Conservation (phyloP, 805 yeast genomes). For the Metschnikowia gelsemii region DNA sequence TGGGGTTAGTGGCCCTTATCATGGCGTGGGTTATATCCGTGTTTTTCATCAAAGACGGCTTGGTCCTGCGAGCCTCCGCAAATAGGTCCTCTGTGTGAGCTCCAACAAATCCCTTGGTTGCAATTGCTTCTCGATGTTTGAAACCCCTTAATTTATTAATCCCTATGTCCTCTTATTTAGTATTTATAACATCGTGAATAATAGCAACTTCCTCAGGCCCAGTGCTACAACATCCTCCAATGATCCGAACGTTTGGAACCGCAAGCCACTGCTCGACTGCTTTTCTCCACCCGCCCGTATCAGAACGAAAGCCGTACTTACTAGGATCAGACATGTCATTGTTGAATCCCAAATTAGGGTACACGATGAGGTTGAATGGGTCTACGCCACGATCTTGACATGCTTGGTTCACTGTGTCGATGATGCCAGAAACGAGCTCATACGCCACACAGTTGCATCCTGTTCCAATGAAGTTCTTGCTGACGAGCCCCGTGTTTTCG, state of each 20-base stretch:
- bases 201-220: slow-evolving; percentile 45
- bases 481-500: slow-evolving; percentile 12
- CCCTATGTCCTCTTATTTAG: slow-evolving; percentile 2
- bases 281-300: slow-evolving; percentile 35
- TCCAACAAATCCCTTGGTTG: not conserved
- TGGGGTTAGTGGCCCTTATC: slow-evolving; percentile 71
- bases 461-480: slow-evolving; percentile 42
- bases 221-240: slow-evolving; percentile 80
- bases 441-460: slow-evolving; percentile 72
- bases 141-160: slow-evolving; percentile 6
- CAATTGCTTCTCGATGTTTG: not conserved
- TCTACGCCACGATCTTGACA: slow-evolving; percentile 13
- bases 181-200: slow-evolving; percentile 13
- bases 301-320: slow-evolving; percentile 22
- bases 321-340: slow-evolving; percentile 49
- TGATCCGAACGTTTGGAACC: slow-evolving; percentile 41
- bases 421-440: slow-evolving; percentile 38
- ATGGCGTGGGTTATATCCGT: slow-evolving; percentile 88
- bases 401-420: slow-evolving; percentile 31
- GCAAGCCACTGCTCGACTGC: slow-evolving; percentile 41
- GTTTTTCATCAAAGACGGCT: slow-evolving; percentile 55
- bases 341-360: slow-evolving; percentile 76
- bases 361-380: slow-evolving; percentile 48
- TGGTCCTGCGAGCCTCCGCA: slow-evolving; percentile 6
- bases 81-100: not conserved